These are phyloP conservation scores for Zopfochytrium polystomum DNA, from an alignment of 371 early-diverging fungal species.

Conservation along the genomic window DNA sequence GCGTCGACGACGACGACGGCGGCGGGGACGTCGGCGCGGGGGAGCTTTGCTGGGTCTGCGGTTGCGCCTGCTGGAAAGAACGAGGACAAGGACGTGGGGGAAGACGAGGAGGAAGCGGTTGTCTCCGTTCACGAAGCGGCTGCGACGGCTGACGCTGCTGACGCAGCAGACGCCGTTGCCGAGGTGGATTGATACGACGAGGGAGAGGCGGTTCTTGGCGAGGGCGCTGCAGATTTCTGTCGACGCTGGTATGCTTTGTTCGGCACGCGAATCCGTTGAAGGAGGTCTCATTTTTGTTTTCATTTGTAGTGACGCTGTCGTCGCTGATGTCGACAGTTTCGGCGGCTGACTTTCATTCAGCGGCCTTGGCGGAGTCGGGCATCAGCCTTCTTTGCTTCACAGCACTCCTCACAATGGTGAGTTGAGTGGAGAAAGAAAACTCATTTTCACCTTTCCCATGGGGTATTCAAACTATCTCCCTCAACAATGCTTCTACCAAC, in stretches of 20 bases:
- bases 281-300: not conserved
- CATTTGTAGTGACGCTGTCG: slow-evolving; percentile 30
- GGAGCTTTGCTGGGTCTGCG: too few species aligned
- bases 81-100: too few species aligned
- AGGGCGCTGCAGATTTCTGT: slow-evolving; percentile 16
- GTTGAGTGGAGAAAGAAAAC: too few species aligned
- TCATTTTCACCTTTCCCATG: not conserved
- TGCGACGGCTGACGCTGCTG: slow-evolving; percentile 10
- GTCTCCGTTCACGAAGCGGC: too few species aligned
- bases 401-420: slow-evolving; percentile 33
- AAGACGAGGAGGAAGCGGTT: too few species aligned
- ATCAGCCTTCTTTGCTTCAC: slow-evolving; percentile 42
- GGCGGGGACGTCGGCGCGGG: too few species aligned
- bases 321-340: slow-evolving; percentile 36
- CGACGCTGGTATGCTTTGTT: slow-evolving; percentile 11
- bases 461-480: not conserved
- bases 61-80: too few species aligned
- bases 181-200: slow-evolving; percentile 8
- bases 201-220: slow-evolving; percentile 15
- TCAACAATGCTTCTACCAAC: not conserved
- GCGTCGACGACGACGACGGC: too few species aligned
- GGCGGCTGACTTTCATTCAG: slow-evolving; percentile 34
- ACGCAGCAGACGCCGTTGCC: slow-evolving; percentile 26
- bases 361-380: slow-evolving; percentile 35
- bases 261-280: not conserved